Conservation (phyloP, 345 rosid species). For the Moricandia arvensis region DNA sequence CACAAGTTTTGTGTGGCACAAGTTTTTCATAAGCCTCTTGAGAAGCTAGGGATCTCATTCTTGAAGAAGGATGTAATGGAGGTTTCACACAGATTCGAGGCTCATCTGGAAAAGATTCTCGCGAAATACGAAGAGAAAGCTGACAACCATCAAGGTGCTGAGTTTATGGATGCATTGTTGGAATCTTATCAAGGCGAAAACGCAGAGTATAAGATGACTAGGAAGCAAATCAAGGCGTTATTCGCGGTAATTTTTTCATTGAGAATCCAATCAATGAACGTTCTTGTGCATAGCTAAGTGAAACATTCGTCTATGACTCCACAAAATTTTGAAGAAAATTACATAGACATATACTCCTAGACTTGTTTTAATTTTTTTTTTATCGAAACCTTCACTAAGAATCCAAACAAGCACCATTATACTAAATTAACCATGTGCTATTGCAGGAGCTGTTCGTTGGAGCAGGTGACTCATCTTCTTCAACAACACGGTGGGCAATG, state of each 20-base stretch:
- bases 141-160: background rate
- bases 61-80: background rate
- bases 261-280: background rate
- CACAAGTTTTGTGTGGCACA: background rate
- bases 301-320: too few species aligned
- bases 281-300: too few species aligned
- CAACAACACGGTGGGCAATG: constrained; percentile 16
- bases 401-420: background rate
- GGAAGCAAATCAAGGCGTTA: background rate
- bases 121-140: background rate
- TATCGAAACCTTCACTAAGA: too few species aligned
- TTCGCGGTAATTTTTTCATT: background rate
- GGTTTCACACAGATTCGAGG: constrained; percentile 1
- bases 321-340: too few species aligned
- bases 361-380: too few species aligned
- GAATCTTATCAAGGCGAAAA: background rate
- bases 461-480: constrained; percentile 9
- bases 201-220: background rate
- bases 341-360: too few species aligned
- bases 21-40: background rate
- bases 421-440: background rate
- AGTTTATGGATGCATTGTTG: constrained; percentile 12
- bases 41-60: constrained; percentile 6
- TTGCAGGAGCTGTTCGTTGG: constrained; percentile 6
- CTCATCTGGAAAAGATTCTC: background rate